Evolutionary conservation across 768 basidiomycete genomes (phyloP).

Genomic region (Xanthoconium purpureum): DNA sequence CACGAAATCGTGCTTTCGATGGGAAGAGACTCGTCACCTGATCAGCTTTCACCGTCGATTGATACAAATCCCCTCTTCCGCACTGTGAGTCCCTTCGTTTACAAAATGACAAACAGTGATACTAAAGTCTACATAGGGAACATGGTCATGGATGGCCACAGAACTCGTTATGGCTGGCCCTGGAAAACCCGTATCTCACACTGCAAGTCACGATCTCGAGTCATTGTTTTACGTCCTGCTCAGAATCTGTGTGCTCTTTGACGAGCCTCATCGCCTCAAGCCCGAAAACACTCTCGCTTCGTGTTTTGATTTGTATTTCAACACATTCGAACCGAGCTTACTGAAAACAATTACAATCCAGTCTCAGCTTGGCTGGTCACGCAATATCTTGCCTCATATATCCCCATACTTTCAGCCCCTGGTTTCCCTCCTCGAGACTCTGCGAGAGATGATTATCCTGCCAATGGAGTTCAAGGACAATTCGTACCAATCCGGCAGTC

Average conservation of each 20-base stretch:
- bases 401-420: not conserved
- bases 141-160: conserved; percentile 1
- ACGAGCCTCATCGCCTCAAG: not conserved
- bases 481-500: too few relatives aligned
- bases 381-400: not conserved
- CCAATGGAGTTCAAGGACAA: too few relatives aligned
- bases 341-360: not conserved
- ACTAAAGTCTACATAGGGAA: not conserved
- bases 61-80: not conserved
- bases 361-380: not conserved
- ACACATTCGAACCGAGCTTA: not conserved
- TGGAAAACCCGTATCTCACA: not conserved
- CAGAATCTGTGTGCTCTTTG: not conserved
- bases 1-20: too few relatives aligned
- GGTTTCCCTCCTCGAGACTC: not conserved
- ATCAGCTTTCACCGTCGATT: too few relatives aligned
- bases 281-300: not conserved
- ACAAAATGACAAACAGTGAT: too few relatives aligned
- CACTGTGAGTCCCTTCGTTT: not conserved
- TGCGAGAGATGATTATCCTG: too few relatives aligned
- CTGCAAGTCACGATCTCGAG: not conserved
- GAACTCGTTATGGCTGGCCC: conserved; percentile 3
- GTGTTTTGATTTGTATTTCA: not conserved
- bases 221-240: not conserved
- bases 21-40: too few relatives aligned